Conservation (phyloP, 2,329 filamentous ascomycete genomes). For the Fusarium robinianum region DNA sequence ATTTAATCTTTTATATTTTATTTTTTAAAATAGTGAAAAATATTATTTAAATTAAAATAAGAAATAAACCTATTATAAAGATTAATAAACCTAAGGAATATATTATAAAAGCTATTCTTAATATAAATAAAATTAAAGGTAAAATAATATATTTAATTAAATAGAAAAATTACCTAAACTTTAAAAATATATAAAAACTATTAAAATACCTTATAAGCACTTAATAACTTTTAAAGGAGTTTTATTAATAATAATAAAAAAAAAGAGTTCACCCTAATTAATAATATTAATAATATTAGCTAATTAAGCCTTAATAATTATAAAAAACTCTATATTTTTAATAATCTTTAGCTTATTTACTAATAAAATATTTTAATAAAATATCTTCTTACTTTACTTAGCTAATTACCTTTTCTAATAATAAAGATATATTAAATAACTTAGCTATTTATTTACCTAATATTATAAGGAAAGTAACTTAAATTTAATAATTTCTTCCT, state of each 20-base stretch:
- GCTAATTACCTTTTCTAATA: too few species aligned
- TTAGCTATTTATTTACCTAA: too few species aligned
- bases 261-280: too few species aligned
- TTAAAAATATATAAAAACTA: conserved; percentile 28
- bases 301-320: too few species aligned
- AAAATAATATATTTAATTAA: conserved; percentile 24
- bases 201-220: conserved; percentile 17
- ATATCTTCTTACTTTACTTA: too few species aligned
- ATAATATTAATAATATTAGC: too few species aligned
- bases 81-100: conserved; percentile 14
- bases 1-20: conserved; percentile 30
- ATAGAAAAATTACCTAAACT: conserved; percentile 20
- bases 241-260: conserved; percentile 8
- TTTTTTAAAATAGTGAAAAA: conserved; percentile 19
- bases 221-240: conserved; percentile 6
- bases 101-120: conserved; percentile 18
- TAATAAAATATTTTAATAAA: too few species aligned
- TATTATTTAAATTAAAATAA: conserved; percentile 8
- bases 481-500: too few species aligned
- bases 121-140: conserved; percentile 11
- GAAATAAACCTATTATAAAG: conserved; percentile 9
- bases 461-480: too few species aligned
- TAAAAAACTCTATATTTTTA: too few species aligned
- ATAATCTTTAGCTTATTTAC: too few species aligned
- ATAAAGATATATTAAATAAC: too few species aligned